Evolutionary conservation across 345 rosid genomes (phyloP).

Genomic region (Camelina sativa): DNA sequence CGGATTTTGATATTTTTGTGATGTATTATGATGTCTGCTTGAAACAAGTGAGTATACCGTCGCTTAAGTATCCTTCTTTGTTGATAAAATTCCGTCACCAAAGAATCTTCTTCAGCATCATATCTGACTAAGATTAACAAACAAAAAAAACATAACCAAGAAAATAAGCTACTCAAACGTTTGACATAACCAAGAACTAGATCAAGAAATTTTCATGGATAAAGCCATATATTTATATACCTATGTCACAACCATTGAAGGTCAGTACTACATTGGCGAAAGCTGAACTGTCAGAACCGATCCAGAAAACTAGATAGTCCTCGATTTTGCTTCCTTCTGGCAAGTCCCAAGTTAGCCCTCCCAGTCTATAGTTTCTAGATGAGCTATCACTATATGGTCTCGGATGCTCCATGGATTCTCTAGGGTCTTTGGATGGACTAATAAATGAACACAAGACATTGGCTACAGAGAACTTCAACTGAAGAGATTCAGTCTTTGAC

Average conservation of each 20-base stretch:
- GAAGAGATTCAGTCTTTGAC: constrained; percentile 30
- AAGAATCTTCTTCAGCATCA: constrained; percentile 64
- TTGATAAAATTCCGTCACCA: constrained; percentile 77
- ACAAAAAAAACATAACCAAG: constrained; percentile 36
- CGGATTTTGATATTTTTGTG: background rate
- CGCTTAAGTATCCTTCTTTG: constrained; percentile 40
- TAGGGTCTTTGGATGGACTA: constrained; percentile 53
- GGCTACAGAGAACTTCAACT: constrained; percentile 53
- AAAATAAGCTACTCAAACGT: background rate
- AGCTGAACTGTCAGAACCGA: constrained; percentile 79
- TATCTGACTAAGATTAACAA: constrained; percentile 77
- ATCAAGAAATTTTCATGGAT: constrained; percentile 19
- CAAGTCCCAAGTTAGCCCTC: constrained; percentile 84
- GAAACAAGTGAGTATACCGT: too few relatives aligned
- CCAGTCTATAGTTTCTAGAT: constrained; percentile 50
- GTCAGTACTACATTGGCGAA: constrained; percentile 81
- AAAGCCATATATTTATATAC: constrained; percentile 45
- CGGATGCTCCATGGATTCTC: constrained; percentile 44
- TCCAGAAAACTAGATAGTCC: constrained; percentile 73
- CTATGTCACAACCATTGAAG: constrained; percentile 83
- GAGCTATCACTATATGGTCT: constrained; percentile 40
- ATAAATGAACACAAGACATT: constrained; percentile 58
- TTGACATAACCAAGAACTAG: constrained; percentile 1
- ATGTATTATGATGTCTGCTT: background rate
- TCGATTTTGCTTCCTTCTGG: constrained; percentile 69